Percentiles rank a stretch among this genome's conserved stretches.
phyloP scores from a whole-genome alignment of 2,329 filamentous ascomycete species.

The Drechmeria coniospora region DNA sequence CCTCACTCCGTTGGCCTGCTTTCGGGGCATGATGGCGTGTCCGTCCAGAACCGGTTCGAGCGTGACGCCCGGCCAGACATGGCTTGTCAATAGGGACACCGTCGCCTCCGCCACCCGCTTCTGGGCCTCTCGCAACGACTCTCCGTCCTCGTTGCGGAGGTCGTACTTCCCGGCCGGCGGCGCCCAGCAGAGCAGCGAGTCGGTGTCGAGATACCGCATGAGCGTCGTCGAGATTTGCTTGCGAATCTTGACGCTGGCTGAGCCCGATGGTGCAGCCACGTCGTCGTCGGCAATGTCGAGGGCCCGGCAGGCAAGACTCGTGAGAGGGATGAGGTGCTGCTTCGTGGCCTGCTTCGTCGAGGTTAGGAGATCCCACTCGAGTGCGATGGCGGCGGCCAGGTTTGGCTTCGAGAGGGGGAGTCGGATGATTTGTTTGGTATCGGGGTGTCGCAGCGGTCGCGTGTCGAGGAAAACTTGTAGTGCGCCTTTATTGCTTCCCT shows the following conservation, averaged over 20 bases:
- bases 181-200: conserved; percentile 84
- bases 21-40: conserved; percentile 58
- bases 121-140: conserved; percentile 59
- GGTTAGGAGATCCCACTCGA: conserved; percentile 83
- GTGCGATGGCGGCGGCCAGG: conserved; percentile 69
- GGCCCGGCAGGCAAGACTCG: conserved; percentile 68
- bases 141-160: conserved; percentile 27
- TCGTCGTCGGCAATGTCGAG: conserved; percentile 67
- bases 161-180: conserved; percentile 35
- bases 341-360: conserved; percentile 72
- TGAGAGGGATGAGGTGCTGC: conserved; percentile 80
- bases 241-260: conserved; percentile 44
- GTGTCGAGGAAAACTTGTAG: conserved; percentile 58
- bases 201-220: conserved; percentile 80
- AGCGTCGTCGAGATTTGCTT: conserved; percentile 49
- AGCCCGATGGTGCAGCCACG: conserved; percentile 9
- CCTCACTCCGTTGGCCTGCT: conserved; percentile 59
- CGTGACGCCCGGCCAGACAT: conserved; percentile 71
- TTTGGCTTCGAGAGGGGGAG: conserved; percentile 63
- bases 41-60: conserved; percentile 69
- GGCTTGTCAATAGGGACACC: conserved; percentile 51
- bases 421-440: conserved; percentile 54
- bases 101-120: conserved; percentile 53
- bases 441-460: conserved; percentile 63
- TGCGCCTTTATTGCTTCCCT: conserved; percentile 18